Evolutionary conservation across 2,329 filamentous ascomycete species (phyloP).

Genomic region (Sphaerulina vaccinii): DNA sequence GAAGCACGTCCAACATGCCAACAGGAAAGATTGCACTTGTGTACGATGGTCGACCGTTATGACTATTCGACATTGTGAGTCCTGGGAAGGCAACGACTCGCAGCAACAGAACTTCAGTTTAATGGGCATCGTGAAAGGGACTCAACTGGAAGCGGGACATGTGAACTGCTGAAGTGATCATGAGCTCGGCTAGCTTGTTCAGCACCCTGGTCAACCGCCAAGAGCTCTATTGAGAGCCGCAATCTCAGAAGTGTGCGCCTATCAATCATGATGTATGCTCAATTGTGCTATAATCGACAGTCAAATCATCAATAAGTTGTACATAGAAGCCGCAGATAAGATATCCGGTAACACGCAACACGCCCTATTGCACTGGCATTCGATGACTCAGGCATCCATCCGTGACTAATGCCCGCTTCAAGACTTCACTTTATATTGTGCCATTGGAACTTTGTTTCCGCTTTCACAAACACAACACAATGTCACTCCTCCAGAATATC

Average conservation of each 20-base stretch:
- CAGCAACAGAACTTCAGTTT: too few relatives aligned
- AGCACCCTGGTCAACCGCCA: too few relatives aligned
- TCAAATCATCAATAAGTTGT: neutral
- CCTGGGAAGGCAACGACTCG: too few relatives aligned
- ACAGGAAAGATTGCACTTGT: conserved; percentile 5
- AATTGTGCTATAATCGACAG: neutral
- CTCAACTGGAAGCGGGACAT: too few relatives aligned
- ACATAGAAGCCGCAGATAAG: neutral
- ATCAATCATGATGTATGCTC: neutral
- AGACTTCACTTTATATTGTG: neutral
- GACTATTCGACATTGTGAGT: neutral
- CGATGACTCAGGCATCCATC: neutral
- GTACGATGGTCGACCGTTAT: conserved; percentile 3
- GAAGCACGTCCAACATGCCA: neutral
- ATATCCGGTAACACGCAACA: neutral
- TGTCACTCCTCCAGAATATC: neutral
- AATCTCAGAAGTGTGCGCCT: too few relatives aligned
- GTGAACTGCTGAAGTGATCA: too few relatives aligned
- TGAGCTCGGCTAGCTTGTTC: too few relatives aligned
- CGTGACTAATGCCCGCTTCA: neutral
- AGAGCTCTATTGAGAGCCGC: too few relatives aligned
- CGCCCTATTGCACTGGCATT: neutral
- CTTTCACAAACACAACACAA: neutral
- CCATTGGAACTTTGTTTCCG: neutral
- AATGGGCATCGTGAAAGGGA: too few relatives aligned